Base-by-base conservation (phyloP, 2,329 filamentous ascomycete species). In the Alternaria brassicicola region DNA sequence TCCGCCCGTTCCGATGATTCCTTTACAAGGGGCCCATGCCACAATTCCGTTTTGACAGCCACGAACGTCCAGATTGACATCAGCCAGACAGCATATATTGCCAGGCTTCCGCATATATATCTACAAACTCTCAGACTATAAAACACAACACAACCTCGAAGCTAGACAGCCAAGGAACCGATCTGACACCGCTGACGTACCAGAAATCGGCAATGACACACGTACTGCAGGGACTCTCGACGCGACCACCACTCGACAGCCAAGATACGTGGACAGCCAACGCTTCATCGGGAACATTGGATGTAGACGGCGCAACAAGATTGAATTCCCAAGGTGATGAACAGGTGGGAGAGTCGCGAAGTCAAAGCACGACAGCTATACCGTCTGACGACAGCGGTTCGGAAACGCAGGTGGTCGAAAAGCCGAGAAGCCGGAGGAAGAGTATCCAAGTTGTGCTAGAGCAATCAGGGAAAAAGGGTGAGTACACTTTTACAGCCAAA, bases 401-500 rank as follows among this genome's bases (percentile, higher is more conserved):
- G 6, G 68, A 67, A 42, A 61, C 56, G 28, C 49, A 58, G 13
- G 28, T 33, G 12, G 52, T 57, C 13, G 42, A 49, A 7, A 47
- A 59, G 23, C 54, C 48, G 28, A 50, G 59, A 7, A 57, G 74
- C 56, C 68, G 75, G 9, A 62, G 63, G 15, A 78, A 75, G 60
- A 81, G 78, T 66, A 77, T 84, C 38, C 79, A 82, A 55, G 74
- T 84, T 36, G 73, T 78, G 36, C 69, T 84, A 30, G 78, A 83
- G 63, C 76, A 78, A 66, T 80, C 81, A 2, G 76, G 76, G 35
- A 75, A 75, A 49, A 81, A 78, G 52, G 81, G 80, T 15, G 73
- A 78, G 50, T 84, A 84, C 61, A 76, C 80, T 17, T 70, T 85
- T 26, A 83, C 78, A 0, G 78, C 81, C 2, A 81, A 84, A 51